A percentile compares a stretch with the other conserved stretches of the same genome.
These are phyloP conservation scores for Aureobasidium sp. DNA, from an alignment of 2,329 filamentous ascomycete genomes.

Conservation along the genomic window DNA sequence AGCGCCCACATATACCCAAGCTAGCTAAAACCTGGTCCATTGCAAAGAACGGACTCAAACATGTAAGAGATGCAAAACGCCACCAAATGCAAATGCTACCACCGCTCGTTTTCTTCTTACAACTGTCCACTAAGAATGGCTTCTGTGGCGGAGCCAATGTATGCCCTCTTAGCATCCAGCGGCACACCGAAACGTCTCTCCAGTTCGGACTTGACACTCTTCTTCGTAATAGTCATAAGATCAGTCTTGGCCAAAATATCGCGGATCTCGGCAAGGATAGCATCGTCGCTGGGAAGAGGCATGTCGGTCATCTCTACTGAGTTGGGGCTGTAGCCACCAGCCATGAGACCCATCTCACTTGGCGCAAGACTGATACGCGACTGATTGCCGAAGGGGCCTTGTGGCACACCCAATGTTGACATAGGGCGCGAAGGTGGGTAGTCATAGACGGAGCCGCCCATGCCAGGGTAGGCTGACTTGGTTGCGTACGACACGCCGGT, in stretches of 20 bases:
- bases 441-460: constrained; percentile 53
- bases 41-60: neutral
- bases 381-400: constrained; percentile 29
- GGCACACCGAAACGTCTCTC: constrained; percentile 83
- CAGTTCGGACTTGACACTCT: constrained; percentile 89
- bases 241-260: constrained; percentile 89
- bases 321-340: constrained; percentile 40
- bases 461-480: constrained; percentile 55
- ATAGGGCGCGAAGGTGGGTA: constrained; percentile 46
- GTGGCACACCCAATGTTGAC: constrained; percentile 19
- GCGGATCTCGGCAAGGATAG: constrained; percentile 84
- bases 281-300: constrained; percentile 74
- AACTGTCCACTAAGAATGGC: constrained; percentile 36
- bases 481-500: constrained; percentile 66
- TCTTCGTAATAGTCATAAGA: constrained; percentile 97
- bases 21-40: neutral
- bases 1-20: neutral
- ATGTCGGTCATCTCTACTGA: constrained; percentile 65
- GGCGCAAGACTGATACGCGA: constrained; percentile 74
- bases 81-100: constrained; percentile 6
- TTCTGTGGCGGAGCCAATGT: constrained; percentile 56
- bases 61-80: constrained; percentile 6
- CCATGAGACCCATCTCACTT: constrained; percentile 26
- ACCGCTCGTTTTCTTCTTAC: constrained; percentile 18
- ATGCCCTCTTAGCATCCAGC: constrained; percentile 80